Conservation (phyloP, 257 asterid genomes). For the Solanum habrochaites region DNA sequence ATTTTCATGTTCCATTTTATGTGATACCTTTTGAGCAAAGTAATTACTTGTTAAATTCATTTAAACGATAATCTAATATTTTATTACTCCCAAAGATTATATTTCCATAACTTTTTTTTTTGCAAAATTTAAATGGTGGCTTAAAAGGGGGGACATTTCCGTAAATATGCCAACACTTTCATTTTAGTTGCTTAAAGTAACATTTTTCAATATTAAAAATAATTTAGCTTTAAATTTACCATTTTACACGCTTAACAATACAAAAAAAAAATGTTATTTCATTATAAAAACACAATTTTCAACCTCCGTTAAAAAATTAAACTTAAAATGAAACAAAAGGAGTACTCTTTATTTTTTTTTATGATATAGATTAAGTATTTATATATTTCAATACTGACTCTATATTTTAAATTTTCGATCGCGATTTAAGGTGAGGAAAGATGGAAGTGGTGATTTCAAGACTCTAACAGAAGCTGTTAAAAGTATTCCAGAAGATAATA, state of each 20-base stretch:
- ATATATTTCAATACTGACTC: background rate
- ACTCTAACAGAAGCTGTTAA: constrained; percentile 45
- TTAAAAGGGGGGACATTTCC: background rate
- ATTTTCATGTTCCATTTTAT: too few species aligned
- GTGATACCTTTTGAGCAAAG: background rate
- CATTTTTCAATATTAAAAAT: background rate
- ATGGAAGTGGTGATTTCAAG: constrained; percentile 56
- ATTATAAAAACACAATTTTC: too few species aligned
- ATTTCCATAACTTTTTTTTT: background rate
- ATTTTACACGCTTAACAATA: background rate
- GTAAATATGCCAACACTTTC: background rate
- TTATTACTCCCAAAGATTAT: background rate
- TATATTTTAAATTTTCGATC: background rate
- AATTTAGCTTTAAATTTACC: background rate
- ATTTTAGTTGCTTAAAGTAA: background rate
- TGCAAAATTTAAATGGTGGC: background rate
- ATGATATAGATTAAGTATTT: background rate
- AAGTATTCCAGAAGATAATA: constrained; percentile 40
- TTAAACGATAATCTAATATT: background rate
- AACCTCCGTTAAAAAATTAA: too few species aligned
- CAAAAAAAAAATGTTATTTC: background rate
- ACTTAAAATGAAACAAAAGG: background rate
- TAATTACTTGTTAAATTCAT: background rate
- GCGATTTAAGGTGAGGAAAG: background rate
- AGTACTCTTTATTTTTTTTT: background rate